Evolutionary conservation across 257 asterid species (phyloP).

Genomic region (Solanum raphanifolium): DNA sequence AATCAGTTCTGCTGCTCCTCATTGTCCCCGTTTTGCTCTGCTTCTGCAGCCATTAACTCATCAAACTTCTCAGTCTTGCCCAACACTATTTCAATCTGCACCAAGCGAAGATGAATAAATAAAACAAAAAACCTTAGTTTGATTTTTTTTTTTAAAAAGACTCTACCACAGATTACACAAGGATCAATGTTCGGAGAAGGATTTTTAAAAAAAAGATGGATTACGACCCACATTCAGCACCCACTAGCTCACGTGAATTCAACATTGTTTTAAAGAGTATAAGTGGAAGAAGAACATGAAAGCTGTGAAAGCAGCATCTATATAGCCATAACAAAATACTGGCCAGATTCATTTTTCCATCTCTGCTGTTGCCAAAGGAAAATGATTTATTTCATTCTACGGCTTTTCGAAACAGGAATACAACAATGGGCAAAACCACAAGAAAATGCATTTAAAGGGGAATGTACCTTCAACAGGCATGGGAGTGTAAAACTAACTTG

Average conservation of each 20-base stretch:
- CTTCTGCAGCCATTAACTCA: conserved; percentile 56
- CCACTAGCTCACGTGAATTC: neutral
- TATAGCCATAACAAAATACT: neutral
- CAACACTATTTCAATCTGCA: conserved; percentile 46
- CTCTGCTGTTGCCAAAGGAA: neutral
- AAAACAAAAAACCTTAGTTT: neutral
- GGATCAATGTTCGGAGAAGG: too few species aligned
- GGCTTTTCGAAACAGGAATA: neutral
- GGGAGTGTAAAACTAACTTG: neutral
- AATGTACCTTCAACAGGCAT: neutral
- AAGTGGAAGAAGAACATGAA: neutral
- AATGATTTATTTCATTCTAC: neutral
- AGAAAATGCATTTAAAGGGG: neutral
- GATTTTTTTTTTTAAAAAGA: neutral
- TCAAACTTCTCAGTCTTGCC: conserved; percentile 44
- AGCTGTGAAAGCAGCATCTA: neutral
- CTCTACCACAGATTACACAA: neutral
- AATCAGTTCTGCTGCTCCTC: conserved; percentile 35
- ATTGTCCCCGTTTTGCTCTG: conserved; percentile 25
- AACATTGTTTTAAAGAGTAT: neutral
- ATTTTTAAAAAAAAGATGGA: neutral
- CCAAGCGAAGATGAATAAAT: neutral
- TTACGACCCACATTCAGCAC: neutral
- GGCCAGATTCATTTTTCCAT: neutral
- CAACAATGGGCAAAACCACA: neutral